These are phyloP conservation scores for Trichosporon sp. DNA, from an alignment of 1,284 basidiomycete species.

Conservation along the genomic window DNA sequence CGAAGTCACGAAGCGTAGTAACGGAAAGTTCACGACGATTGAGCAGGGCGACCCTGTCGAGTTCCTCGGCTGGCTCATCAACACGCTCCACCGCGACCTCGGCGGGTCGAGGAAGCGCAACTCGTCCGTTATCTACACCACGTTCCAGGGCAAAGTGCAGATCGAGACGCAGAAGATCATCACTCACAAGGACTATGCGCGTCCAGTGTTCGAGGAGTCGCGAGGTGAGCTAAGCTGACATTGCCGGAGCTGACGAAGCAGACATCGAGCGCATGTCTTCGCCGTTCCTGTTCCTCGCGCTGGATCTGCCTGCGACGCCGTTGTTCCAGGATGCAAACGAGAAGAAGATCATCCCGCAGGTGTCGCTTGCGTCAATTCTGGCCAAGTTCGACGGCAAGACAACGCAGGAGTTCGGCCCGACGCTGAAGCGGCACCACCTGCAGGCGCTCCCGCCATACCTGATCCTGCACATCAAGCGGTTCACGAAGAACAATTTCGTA, in stretches of 20 bases:
- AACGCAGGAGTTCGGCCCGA: conserved; percentile 82
- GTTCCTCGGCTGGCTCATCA: conserved; percentile 94
- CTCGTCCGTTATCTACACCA: conserved; percentile 87
- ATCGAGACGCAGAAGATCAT: conserved; percentile 93
- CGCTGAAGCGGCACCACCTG: conserved; percentile 85
- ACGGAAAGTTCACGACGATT: conserved; percentile 86
- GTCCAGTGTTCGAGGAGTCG: conserved; percentile 86
- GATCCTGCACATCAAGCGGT: conserved; percentile 93
- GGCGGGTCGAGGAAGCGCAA: conserved; percentile 83
- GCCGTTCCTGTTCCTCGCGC: conserved; percentile 91
- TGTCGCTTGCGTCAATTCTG: conserved; percentile 85
- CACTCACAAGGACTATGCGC: conserved; percentile 71
- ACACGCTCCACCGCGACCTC: conserved; percentile 86
- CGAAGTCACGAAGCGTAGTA: conserved; percentile 85
- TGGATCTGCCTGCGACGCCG: conserved; percentile 94
- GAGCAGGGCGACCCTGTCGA: conserved; percentile 95
- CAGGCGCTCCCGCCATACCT: conserved; percentile 86
- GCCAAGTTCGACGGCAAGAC: conserved; percentile 92
- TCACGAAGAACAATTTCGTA: conserved; percentile 96
- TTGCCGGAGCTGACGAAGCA: conserved; percentile 48
- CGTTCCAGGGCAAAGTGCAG: conserved; percentile 91
- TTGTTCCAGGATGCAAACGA: conserved; percentile 92
- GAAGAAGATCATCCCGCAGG: conserved; percentile 98
- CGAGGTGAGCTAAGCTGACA: conserved; percentile 64
- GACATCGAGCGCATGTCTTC: conserved; percentile 83